Base-by-base conservation (phyloP, 2,329 filamentous ascomycete species). In the Fusarium udum region DNA sequence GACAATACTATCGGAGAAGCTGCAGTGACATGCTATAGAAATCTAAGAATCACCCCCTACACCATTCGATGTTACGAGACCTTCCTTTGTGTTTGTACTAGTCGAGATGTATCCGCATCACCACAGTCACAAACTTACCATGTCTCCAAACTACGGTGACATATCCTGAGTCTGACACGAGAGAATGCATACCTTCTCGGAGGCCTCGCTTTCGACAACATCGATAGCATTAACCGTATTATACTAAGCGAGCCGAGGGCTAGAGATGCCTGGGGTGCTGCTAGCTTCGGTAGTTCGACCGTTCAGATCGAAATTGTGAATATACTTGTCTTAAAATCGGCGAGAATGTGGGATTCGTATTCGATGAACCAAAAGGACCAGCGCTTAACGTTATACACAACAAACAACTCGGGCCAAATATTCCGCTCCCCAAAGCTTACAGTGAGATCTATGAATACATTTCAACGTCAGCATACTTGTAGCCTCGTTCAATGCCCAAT, bases 241-340 rank as follows among this genome's bases (percentile, higher is more conserved):
- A 58, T 51, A 13, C 28, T 24, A 59, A 16, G 31, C 43, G 43
- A 28, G 26, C 61, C 63, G 45, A 58, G 63, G 34, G 24, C 34
- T 26, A 67, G 51, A 39, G 31, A 40, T 15, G 49, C 36, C 61
- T n/a, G 61, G 43, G 64, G 39, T 51, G 34, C 20, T 67, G 34
- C 39, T 67, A 67, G 64, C 55, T 48, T 40, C 63, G 64, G 53
- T 45, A 67, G 40, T 64, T 61, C 28, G 59, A 67, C 57, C 55
- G 52, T 66, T 65, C 55, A 58, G 61, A 66, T 58, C 39, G 48
- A n/a, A 51, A 39, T 34, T 61, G 39, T 51, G 26, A 59, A 51
- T 37, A 63, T 31, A 28, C 40, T 40, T 65, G 60, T 34, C 51
- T 55, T 55, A 18, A 40, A 55, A 40, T 40, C 51, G 51, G 51